Evolutionary conservation across 1,284 basidiomycete genomes (phyloP), one percentile per base, ranked within the genome.

Genomic region (Malassezia equina): DNA sequence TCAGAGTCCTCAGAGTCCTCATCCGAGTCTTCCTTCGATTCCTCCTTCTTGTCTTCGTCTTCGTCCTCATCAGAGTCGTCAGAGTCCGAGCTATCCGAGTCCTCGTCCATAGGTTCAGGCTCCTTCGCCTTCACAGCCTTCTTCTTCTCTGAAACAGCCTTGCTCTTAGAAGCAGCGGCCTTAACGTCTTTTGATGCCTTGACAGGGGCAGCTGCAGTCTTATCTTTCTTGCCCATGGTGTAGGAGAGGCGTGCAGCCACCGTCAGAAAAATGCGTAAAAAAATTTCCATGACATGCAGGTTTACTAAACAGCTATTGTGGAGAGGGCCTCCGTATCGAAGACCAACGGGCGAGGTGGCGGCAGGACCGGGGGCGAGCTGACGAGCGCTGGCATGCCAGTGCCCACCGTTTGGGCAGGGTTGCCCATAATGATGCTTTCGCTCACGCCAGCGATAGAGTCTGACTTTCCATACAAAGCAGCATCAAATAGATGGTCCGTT

Each of bases 371-470:
- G 25, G 55, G 54, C 7, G 58, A 49, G 12, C 61, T 62, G 25
- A 70, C 58, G 34, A 71, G 55, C 1, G 64, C 59, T 2, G 66
- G 64, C 69, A 71, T 71, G n/a, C 90, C 93, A 21, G 93, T 96
- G 25, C 93, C 93, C 69, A 91, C 91, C 61, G 84, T 86, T 19
- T 90, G 85, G 0, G 91, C 90, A n/a, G 91, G 86, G 68, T 94
- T 95, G 29, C 94, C 93, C 89, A 99, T 94, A 75, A 99, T 98
- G 76, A 99, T 99, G 75, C 91, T 95, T 76, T 99, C 94, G 17
- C 90, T 95, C 0, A 98, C 93, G 55, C 94, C 94, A 31, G 89
- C 84, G 56, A 99, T 94, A 54, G 82, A 83, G 71, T 99, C 94
- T 51, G 85, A 90, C 78, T 98, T 96, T 17, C 90, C 90, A 75